phyloP scores from a whole-genome alignment of 495 filamentous ascomycete genomes.

The Staphylotrichum longicolle region DNA sequence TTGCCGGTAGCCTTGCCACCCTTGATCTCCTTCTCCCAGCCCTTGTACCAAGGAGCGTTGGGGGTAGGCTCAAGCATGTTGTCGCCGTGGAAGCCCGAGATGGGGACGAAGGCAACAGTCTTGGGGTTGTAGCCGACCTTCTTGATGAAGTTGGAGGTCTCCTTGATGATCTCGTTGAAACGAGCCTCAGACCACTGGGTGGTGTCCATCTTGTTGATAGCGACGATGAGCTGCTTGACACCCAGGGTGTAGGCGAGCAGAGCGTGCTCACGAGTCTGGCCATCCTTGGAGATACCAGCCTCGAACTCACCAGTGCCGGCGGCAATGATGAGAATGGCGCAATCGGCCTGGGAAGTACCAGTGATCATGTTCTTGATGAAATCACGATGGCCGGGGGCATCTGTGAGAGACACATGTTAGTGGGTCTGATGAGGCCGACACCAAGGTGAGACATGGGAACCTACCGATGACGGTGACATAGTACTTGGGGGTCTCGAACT shows the following conservation, averaged over 20 bases:
- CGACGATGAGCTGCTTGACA: constrained; percentile 99
- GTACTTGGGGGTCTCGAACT: constrained; percentile 99
- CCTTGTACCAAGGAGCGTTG: constrained; percentile 99
- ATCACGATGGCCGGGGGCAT: constrained; percentile 99
- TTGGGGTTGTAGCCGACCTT: constrained; percentile 99
- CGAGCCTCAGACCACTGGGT: constrained; percentile 95
- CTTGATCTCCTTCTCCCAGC: constrained; percentile 99
- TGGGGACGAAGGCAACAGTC: constrained; percentile 95
- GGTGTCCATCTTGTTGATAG: constrained; percentile 99
- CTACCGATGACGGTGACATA: constrained; percentile 98
- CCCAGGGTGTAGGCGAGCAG: constrained; percentile 99
- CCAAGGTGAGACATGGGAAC: constrained; percentile 26
- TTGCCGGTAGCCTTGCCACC: constrained; percentile 82
- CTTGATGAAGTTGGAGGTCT: constrained; percentile 99
- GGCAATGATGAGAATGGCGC: constrained; percentile 99
- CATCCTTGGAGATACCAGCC: constrained; percentile 99
- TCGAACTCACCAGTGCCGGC: constrained; percentile 99
- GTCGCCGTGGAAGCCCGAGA: constrained; percentile 99
- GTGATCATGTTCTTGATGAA: constrained; percentile 99
- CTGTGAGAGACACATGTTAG: constrained; percentile 43
- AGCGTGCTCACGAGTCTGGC: constrained; percentile 99
- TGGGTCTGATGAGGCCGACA: not conserved
- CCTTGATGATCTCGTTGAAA: constrained; percentile 99
- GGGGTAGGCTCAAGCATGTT: constrained; percentile 93
- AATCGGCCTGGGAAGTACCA: constrained; percentile 99